Evolutionary conservation across 768 basidiomycete species (phyloP).

Genomic region (Termitomyces sp.): DNA sequence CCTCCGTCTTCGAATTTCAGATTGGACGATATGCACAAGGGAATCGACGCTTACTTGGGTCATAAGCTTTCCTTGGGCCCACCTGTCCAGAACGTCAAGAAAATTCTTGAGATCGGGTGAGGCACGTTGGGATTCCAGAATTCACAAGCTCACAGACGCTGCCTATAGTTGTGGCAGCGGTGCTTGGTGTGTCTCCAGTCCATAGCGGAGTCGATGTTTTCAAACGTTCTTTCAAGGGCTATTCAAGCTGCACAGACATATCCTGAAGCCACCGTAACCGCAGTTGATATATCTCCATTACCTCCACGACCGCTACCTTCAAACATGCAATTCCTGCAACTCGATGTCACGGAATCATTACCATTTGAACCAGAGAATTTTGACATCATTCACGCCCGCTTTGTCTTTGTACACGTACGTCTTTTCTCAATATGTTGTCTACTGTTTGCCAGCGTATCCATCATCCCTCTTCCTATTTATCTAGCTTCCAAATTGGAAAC

Average conservation of each 20-base stretch:
- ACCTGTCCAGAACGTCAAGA: background rate
- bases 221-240: background rate
- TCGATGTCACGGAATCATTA: background rate
- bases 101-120: constrained; percentile 6
- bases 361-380: background rate
- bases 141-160: background rate
- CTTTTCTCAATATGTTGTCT: background rate
- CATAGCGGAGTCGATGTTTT: background rate
- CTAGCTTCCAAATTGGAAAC: background rate
- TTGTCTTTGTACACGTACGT: background rate
- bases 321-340: background rate
- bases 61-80: constrained; percentile 4
- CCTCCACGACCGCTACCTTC: background rate
- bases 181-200: constrained; percentile 1
- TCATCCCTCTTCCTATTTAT: background rate
- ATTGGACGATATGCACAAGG: constrained; percentile 3
- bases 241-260: constrained; percentile 5
- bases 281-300: constrained; percentile 1
- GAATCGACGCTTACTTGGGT: background rate
- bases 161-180: background rate
- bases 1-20: background rate
- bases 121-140: background rate
- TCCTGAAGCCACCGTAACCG: constrained; percentile 4
- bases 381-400: background rate
- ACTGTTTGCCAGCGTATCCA: background rate